Conservation (phyloP, 2,329 filamentous ascomycete genomes). For the Geosmithia putterillii region DNA sequence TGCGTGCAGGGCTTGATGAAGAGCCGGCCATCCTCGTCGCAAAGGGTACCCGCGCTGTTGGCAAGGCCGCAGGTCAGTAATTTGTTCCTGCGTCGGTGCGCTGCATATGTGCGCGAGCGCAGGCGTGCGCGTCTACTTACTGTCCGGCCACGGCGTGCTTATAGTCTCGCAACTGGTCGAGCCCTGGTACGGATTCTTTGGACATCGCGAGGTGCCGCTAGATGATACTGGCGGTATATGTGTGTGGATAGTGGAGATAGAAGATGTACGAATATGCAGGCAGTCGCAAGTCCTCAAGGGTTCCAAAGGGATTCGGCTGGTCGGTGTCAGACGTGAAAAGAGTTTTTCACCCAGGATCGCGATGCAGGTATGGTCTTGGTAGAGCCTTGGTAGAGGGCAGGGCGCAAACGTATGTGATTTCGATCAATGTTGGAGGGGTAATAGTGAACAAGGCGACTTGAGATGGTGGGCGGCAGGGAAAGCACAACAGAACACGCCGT, state of each 20-base stretch:
- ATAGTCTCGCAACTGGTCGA: constrained; percentile 45
- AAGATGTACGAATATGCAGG: not conserved
- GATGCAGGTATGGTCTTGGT: too few species aligned
- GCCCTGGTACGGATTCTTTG: not conserved
- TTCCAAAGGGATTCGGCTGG: not conserved
- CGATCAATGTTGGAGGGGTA: too few species aligned
- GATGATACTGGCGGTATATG: not conserved
- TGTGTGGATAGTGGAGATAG: not conserved
- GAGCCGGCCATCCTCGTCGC: constrained; percentile 68
- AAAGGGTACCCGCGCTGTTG: constrained; percentile 75
- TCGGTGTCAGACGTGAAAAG: too few species aligned
- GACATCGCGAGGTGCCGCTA: not conserved
- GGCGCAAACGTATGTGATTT: too few species aligned
- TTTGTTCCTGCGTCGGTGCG: not conserved
- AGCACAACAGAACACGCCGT: too few species aligned
- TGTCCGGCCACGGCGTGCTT: constrained; percentile 73
- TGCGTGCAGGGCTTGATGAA: constrained; percentile 91
- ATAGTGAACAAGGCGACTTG: too few species aligned
- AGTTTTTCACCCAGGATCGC: too few species aligned
- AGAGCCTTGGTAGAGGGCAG: too few species aligned
- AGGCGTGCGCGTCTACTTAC: too few species aligned
- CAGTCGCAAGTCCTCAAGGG: not conserved
- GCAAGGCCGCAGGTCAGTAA: constrained; percentile 2
- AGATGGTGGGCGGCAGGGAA: too few species aligned
- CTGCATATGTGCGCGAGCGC: not conserved